Conservation (phyloP, 2,329 filamentous ascomycete genomes). For the Fonsecaea pugnacius region DNA sequence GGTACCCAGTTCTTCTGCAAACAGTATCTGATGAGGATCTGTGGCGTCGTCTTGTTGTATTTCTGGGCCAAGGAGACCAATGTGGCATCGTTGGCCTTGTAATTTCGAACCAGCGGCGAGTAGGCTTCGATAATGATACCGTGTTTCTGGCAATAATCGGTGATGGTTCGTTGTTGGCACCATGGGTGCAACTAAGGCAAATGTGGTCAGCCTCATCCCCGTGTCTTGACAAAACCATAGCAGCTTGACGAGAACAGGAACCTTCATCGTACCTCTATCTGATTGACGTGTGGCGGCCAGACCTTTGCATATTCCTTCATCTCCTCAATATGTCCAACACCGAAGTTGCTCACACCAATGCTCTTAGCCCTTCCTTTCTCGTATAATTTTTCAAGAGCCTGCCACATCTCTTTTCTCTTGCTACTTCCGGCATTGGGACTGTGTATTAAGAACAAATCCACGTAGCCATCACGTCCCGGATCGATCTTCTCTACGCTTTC, state of each 20-base stretch:
- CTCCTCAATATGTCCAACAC: slow-evolving; percentile 69
- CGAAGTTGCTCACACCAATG: slow-evolving; percentile 76
- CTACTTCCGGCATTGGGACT: slow-evolving; percentile 61
- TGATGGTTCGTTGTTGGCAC: slow-evolving; percentile 67
- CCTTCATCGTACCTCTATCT: slow-evolving; percentile 64
- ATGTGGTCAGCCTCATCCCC: not conserved
- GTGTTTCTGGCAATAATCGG: slow-evolving; percentile 59
- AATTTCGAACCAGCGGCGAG: slow-evolving; percentile 64
- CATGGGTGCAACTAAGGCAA: slow-evolving; percentile 68
- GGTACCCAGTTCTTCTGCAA: slow-evolving; percentile 77
- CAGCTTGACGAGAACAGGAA: not conserved
- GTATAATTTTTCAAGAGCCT: slow-evolving; percentile 65
- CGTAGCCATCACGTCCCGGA: slow-evolving; percentile 61
- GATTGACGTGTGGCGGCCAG: slow-evolving; percentile 74
- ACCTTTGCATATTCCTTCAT: slow-evolving; percentile 67
- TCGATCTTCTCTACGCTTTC: slow-evolving; percentile 68
- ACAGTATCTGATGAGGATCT: slow-evolving; percentile 79
- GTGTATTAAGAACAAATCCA: slow-evolving; percentile 74
- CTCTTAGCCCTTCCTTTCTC: slow-evolving; percentile 64
- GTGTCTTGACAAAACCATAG: not conserved
- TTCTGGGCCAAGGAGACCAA: slow-evolving; percentile 70
- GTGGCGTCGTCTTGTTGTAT: slow-evolving; percentile 73
- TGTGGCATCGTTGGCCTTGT: slow-evolving; percentile 71
- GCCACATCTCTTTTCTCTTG: slow-evolving; percentile 66
- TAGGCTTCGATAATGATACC: slow-evolving; percentile 61